A percentile compares a stretch with the other conserved stretches of the same genome.
Conservation (phyloP, 441 rosid species). For the Metrosideros polymorpha region DNA sequence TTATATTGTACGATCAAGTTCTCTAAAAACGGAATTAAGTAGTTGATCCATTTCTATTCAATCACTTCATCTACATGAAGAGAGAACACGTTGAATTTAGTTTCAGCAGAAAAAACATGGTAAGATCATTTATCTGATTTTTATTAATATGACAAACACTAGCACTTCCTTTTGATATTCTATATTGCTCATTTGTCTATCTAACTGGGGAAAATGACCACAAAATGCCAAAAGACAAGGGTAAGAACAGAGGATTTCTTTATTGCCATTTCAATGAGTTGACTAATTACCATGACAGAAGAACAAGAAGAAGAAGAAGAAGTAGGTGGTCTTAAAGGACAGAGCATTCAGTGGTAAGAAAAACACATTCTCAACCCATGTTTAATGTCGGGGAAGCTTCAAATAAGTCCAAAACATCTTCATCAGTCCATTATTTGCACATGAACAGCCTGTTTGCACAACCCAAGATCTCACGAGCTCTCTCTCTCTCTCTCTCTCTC, state of each 20-base stretch:
- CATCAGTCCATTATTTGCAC: constrained; percentile 20
- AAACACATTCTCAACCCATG: constrained; percentile 40
- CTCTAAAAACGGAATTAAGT: background rate
- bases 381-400: constrained; percentile 57
- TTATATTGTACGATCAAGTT: background rate
- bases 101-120: background rate
- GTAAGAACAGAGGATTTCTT: background rate
- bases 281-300: constrained; percentile 11
- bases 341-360: background rate
- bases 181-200: background rate
- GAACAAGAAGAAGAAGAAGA: background rate
- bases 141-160: background rate
- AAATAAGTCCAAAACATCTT: constrained; percentile 41
- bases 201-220: background rate
- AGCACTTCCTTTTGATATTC: background rate
- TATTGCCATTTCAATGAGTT: background rate
- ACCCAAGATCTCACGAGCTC: constrained; percentile 45
- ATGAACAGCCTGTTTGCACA: constrained; percentile 36
- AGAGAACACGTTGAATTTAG: background rate
- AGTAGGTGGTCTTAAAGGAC: background rate
- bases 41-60: background rate
- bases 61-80: background rate
- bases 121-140: background rate
- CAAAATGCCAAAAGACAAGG: background rate
- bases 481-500: background rate